Base-by-base conservation (phyloP, 345 rosid genomes). In the Noccaea bulbosa region DNA sequence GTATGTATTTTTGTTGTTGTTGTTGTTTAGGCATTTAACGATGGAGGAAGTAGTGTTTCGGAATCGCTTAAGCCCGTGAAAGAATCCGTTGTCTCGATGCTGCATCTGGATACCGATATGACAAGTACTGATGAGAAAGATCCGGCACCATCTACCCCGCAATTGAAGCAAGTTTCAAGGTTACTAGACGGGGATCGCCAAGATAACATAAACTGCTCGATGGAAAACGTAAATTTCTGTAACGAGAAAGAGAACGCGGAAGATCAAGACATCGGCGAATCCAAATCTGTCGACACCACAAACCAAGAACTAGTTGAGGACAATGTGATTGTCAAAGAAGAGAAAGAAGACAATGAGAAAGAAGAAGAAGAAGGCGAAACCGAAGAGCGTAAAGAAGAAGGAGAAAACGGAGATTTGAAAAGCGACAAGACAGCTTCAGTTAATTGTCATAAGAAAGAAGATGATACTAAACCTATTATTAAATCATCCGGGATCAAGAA, bases 131-230 rank as follows among this genome's bases (percentile, higher is more conserved):
- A 75, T 69, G 83, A 80, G 67, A 77, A 52, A 56, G 83, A 78
- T 63, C 93, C 94, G 2, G 93, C 92, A 43, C 93, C 99, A 72
- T 83, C 93, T 16, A 91, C 97, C 12, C 97, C 96, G 0, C 99
- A 94, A 30, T 47, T 89, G 45, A 79, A 81, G 39, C 93, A 80
- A 52, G 88, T 76, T 60, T 81, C 54, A n/a, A 63, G 90, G 58
- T 80, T 85, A 67, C 51, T 82, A 50, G 93, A 89, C 64, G 90
- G 81, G 22, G 88, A 87, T 80, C 81, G 87, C 79, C 90, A 83
- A 69, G 95, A 89, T 41, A 84, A 85, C 57, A 73, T 77, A 7
- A 81, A 82, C 69, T 81, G 76, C 71, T 85, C 80, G 1, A 75
- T 72, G 39, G 96, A 88, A 54, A 49, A 71, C 16, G 61, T 62